These are phyloP conservation scores for Quercus tomentella DNA, from an alignment of 331 rosid species.

Conservation along the genomic window DNA sequence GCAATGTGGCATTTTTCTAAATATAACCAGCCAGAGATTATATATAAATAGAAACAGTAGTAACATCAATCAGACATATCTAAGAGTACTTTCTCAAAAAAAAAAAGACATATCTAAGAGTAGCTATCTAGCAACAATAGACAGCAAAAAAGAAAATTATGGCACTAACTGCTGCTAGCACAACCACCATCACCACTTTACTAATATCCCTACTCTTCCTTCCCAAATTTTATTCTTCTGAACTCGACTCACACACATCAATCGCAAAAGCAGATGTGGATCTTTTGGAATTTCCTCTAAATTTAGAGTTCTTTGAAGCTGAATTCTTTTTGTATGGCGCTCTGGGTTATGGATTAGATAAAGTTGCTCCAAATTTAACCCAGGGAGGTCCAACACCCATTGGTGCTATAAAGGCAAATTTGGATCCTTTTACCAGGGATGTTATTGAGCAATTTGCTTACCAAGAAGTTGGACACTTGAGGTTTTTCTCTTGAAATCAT, in stretches of 20 bases:
- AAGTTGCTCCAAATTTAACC: slow-evolving; percentile 45
- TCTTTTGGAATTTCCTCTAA: slow-evolving; percentile 65
- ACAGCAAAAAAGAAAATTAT: not conserved
- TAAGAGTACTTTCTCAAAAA: too few species aligned
- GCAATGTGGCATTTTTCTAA: too few species aligned
- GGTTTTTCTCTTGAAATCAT: slow-evolving; percentile 25
- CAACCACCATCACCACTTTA: slow-evolving; percentile 9
- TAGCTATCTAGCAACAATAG: not conserved
- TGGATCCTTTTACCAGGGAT: slow-evolving; percentile 31
- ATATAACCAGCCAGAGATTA: not conserved
- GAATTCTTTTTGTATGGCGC: slow-evolving; percentile 73
- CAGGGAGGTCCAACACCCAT: slow-evolving; percentile 63
- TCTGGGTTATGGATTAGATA: slow-evolving; percentile 62
- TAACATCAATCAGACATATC: not conserved
- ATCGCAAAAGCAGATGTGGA: slow-evolving; percentile 33
- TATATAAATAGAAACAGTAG: not conserved
- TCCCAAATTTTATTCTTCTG: slow-evolving; percentile 5
- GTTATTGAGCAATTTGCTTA: slow-evolving; percentile 59
- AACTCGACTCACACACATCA: not conserved
- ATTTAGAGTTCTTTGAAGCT: slow-evolving; percentile 75
- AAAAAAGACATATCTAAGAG: not conserved
- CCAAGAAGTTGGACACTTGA: slow-evolving; percentile 91
- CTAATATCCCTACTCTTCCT: slow-evolving; percentile 11
- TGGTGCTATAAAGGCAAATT: slow-evolving; percentile 52
- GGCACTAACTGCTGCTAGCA: not conserved